A percentile compares a stretch with the other conserved stretches of the same genome.
Evolutionary conservation across 768 basidiomycete species (phyloP).

Genomic region (Tulasnella sp.): DNA sequence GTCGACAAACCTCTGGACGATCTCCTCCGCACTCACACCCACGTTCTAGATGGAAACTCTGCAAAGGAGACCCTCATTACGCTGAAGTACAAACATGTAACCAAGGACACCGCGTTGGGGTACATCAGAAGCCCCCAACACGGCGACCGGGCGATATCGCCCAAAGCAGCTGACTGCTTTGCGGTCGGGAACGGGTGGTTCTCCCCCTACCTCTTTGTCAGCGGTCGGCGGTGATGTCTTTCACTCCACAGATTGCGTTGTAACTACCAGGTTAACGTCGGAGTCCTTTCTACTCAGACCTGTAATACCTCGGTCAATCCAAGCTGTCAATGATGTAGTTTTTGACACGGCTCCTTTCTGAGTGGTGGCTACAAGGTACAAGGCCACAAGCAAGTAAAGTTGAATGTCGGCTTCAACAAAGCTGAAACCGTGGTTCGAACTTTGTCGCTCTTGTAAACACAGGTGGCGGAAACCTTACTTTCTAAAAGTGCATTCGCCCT

Average conservation of each 20-base stretch:
- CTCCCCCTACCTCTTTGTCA: conserved; percentile 66
- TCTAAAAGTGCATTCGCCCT: conserved; percentile 60
- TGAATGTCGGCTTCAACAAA: neutral
- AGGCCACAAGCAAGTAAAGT: too few relatives aligned
- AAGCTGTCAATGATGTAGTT: conserved; percentile 66
- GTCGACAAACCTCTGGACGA: conserved; percentile 51
- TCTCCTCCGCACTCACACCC: conserved; percentile 58
- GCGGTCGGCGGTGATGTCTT: conserved; percentile 44
- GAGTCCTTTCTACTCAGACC: conserved; percentile 46
- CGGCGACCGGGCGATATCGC: conserved; percentile 61
- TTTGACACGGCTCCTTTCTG: conserved; percentile 69
- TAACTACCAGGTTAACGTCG: neutral
- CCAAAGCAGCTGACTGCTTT: conserved; percentile 64
- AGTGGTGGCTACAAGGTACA: conserved; percentile 47
- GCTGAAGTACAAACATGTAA: conserved; percentile 45
- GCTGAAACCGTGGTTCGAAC: neutral
- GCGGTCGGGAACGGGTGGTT: conserved; percentile 71
- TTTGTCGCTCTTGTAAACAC: conserved; percentile 57
- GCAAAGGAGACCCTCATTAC: conserved; percentile 65
- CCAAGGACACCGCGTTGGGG: conserved; percentile 13
- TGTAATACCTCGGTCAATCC: conserved; percentile 63
- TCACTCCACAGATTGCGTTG: neutral
- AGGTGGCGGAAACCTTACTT: conserved; percentile 61
- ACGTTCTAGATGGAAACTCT: conserved; percentile 58
- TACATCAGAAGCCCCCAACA: conserved; percentile 66